These are phyloP conservation scores for Escallonia rubra DNA, from an alignment of 129 eudicot species.

Conservation along the genomic window DNA sequence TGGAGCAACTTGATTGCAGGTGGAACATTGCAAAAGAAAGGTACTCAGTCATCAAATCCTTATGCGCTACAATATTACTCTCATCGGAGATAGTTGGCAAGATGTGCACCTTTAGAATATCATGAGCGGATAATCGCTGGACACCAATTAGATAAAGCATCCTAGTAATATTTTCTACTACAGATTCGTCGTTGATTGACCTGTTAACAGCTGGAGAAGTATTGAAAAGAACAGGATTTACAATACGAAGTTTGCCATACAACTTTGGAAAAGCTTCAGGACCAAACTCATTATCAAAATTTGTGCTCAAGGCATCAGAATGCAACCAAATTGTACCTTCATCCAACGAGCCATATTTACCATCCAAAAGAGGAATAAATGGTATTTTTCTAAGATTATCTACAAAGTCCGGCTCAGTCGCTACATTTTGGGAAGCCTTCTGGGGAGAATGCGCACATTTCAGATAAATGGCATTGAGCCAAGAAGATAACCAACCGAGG, in stretches of 20 bases:
- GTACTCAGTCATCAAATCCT: slow-evolving; percentile 62
- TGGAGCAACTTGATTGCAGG: slow-evolving; percentile 59
- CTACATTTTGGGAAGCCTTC: slow-evolving; percentile 12
- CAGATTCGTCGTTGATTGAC: slow-evolving; percentile 13
- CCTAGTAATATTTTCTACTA: slow-evolving; percentile 34
- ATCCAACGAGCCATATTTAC: slow-evolving; percentile 50
- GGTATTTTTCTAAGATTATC: slow-evolving; percentile 42
- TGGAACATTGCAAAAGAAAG: slow-evolving; percentile 71
- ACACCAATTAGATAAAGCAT: slow-evolving; percentile 74
- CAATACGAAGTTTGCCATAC: slow-evolving; percentile 58
- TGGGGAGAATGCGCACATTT: slow-evolving; percentile 12
- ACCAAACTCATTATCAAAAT: slow-evolving; percentile 23
- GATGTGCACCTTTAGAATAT: slow-evolving; percentile 60
- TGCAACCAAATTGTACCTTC: slow-evolving; percentile 80
- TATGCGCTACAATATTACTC: slow-evolving; percentile 19
- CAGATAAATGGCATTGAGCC: slow-evolving; percentile 50
- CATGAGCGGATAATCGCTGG: slow-evolving; percentile 69
- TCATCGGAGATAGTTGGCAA: slow-evolving; percentile 57
- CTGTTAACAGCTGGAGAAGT: slow-evolving; percentile 18
- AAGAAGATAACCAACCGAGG: slow-evolving; percentile 65
- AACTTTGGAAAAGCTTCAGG: slow-evolving; percentile 46
- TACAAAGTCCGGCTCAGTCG: slow-evolving; percentile 42
- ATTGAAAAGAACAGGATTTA: slow-evolving; percentile 56
- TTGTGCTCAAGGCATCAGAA: slow-evolving; percentile 24
- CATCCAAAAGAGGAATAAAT: slow-evolving; percentile 79